Evolutionary conservation across 2,329 filamentous ascomycete species (phyloP).

Genomic region (Dendryphion nanum): DNA sequence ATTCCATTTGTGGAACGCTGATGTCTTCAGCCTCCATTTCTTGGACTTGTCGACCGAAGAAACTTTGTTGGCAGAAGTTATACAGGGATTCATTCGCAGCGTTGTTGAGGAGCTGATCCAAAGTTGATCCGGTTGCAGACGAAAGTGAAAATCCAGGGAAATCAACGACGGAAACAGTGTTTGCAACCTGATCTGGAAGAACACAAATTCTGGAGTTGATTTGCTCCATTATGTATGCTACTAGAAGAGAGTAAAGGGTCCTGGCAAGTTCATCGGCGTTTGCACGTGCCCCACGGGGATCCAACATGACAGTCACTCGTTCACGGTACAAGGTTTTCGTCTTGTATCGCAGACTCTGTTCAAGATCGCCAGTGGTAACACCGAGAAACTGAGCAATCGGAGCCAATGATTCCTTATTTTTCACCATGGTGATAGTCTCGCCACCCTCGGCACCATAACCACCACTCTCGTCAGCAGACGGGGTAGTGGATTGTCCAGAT

Average conservation of each 20-base stretch:
- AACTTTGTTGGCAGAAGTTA: slow-evolving; percentile 89
- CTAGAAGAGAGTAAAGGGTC: slow-evolving; percentile 88
- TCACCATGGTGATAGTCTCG: slow-evolving; percentile 80
- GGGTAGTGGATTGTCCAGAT: slow-evolving; percentile 74
- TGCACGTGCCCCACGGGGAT: slow-evolving; percentile 81
- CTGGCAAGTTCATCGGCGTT: slow-evolving; percentile 94
- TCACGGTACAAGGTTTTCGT: slow-evolving; percentile 96
- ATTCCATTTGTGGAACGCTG: slow-evolving; percentile 83
- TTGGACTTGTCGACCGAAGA: slow-evolving; percentile 93
- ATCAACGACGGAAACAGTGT: slow-evolving; percentile 92
- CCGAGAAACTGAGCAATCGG: slow-evolving; percentile 95
- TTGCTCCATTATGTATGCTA: slow-evolving; percentile 89
- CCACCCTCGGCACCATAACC: slow-evolving; percentile 95
- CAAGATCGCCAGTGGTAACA: slow-evolving; percentile 75
- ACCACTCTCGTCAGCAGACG: slow-evolving; percentile 83
- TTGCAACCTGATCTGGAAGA: slow-evolving; percentile 80
- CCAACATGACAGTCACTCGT: slow-evolving; percentile 97
- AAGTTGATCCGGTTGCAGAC: slow-evolving; percentile 74
- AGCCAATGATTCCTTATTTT: slow-evolving; percentile 85
- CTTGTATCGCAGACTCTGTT: slow-evolving; percentile 89
- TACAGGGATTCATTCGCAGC: slow-evolving; percentile 89
- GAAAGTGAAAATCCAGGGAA: slow-evolving; percentile 93
- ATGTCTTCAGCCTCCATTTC: slow-evolving; percentile 94
- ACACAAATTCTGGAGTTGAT: slow-evolving; percentile 90
- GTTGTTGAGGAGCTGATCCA: slow-evolving; percentile 94